These are phyloP conservation scores for Puccinia triticina DNA, from an alignment of 1,284 basidiomycete genomes.

Conservation along the genomic window DNA sequence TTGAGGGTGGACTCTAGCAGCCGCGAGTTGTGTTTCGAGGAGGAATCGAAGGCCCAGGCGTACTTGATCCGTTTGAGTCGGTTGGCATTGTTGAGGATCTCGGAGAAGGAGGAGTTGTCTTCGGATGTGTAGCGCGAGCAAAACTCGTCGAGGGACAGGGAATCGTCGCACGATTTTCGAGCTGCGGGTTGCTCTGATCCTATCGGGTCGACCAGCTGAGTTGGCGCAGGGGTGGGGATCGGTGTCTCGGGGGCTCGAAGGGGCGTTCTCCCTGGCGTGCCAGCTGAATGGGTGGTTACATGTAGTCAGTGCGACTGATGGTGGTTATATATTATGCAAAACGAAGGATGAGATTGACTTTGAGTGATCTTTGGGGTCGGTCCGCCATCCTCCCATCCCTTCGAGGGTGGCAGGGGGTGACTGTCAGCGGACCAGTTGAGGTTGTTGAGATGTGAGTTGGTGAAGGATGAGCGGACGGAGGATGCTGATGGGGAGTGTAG, in stretches of 20 bases:
- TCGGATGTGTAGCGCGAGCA: conserved; percentile 89
- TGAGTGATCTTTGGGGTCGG: conserved; percentile 23
- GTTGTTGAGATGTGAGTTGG: background rate
- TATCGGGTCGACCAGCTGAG: conserved; percentile 6
- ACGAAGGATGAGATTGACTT: background rate
- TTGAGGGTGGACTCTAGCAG: conserved; percentile 53
- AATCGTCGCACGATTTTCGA: conserved; percentile 62
- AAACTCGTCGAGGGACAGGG: conserved; percentile 76
- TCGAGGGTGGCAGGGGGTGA: background rate
- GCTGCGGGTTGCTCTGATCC: background rate
- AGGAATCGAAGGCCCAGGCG: conserved; percentile 88
- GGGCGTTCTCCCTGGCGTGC: conserved; percentile 40
- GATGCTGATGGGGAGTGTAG: conserved; percentile 34
- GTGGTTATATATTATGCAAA: background rate
- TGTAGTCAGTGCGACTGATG: background rate
- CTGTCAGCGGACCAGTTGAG: background rate
- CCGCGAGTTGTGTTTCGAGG: conserved; percentile 70
- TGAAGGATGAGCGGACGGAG: background rate
- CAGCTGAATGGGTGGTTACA: conserved; percentile 16
- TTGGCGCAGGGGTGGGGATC: background rate
- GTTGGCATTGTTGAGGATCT: conserved; percentile 87
- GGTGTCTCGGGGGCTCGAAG: conserved; percentile 28
- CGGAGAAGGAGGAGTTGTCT: conserved; percentile 90
- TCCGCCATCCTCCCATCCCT: conserved; percentile 38
- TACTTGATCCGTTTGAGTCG: conserved; percentile 73